Base-by-base conservation (phyloP, 129 eudicot species). In the Saposhnikovia divaricata region DNA sequence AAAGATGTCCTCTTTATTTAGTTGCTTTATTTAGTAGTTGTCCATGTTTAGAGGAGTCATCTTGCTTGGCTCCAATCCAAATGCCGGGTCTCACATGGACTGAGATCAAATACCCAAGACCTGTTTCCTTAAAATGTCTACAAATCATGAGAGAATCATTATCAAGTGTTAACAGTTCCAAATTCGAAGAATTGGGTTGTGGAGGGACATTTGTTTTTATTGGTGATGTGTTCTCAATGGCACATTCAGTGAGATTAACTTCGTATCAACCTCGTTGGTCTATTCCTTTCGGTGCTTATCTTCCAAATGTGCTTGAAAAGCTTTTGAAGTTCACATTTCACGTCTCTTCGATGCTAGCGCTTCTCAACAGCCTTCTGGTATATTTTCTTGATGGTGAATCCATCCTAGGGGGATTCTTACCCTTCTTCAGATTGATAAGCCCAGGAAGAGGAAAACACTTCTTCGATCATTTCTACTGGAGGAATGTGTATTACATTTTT, bases 281-380 rank as follows among this genome's bases (percentile, higher is more conserved):
- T 31, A 82, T 80, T 48, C 65, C 78, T 57, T 81, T 86, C 61
- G 84, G 79, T 73, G 83, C 90, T 51, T 84, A 79, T 80, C 69
- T 94, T 80, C 97, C 98, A 4, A 73, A 83, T 82, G 43, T 84
- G 39, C 47, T 89, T 87, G 98, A 94, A 80, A 94, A 86, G 80
- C 77, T 88, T 71, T 75, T 91, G 63, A 81, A 87, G 46, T 90
- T 88, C 83, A 74, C 88, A n/a, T 91, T 90, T 81, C 88, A 91
- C 63, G 96, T 94, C 77, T 94, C 98, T 44, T 71, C 90, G 85
- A 83, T 83, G 77, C 84, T 94, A 65, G 98, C 93, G 80, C 90
- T 94, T 78, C 92, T 92, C 73, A 94, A 94, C 79, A 87, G 97
- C 81, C 86, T 94, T 37, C 98, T 96, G 88, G 97, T 94, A 91